Evolutionary conservation across 1,139 yeast genomes (phyloP).

Genomic region (Martiniozyma asiatica): DNA sequence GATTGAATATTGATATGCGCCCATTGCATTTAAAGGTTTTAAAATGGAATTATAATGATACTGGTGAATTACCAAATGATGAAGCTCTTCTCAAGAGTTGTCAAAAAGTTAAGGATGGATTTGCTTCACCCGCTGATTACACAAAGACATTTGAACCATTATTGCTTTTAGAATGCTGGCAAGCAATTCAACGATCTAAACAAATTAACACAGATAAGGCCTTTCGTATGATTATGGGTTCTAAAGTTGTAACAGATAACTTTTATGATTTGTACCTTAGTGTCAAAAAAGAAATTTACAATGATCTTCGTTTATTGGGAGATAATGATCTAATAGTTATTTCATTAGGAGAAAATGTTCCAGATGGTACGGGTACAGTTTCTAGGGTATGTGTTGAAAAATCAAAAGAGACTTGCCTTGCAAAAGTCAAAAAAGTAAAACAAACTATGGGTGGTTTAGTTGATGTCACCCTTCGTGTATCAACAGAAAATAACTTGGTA

Average conservation of each 20-base stretch:
- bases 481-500: slow-evolving; percentile 32
- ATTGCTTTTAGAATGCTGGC: slow-evolving; percentile 87
- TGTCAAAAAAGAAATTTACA: slow-evolving; percentile 38
- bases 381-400: slow-evolving; percentile 10
- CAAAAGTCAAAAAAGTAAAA: slow-evolving; percentile 65
- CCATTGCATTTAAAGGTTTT: slow-evolving; percentile 63
- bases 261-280: slow-evolving; percentile 87
- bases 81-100: slow-evolving; percentile 22
- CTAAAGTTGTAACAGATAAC: slow-evolving; percentile 72
- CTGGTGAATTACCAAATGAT: slow-evolving; percentile 43
- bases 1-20: slow-evolving; percentile 67
- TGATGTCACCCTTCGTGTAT: slow-evolving; percentile 65
- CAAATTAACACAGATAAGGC: slow-evolving; percentile 53
- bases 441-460: slow-evolving; percentile 49
- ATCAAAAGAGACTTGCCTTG: slow-evolving; percentile 42
- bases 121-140: slow-evolving; percentile 51
- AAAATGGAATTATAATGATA: slow-evolving; percentile 63
- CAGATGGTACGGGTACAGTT: slow-evolving; percentile 10
- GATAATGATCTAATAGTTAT: slow-evolving; percentile 75
- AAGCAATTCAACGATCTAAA: slow-evolving; percentile 66
- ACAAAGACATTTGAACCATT: slow-evolving; percentile 63
- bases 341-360: slow-evolving; percentile 31
- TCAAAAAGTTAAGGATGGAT: slow-evolving; percentile 31
- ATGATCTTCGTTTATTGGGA: slow-evolving; percentile 38
- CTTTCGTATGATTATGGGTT: slow-evolving; percentile 60